Base-by-base conservation (phyloP, 2,329 filamentous ascomycete genomes). In the Apiospora malaysiana region DNA sequence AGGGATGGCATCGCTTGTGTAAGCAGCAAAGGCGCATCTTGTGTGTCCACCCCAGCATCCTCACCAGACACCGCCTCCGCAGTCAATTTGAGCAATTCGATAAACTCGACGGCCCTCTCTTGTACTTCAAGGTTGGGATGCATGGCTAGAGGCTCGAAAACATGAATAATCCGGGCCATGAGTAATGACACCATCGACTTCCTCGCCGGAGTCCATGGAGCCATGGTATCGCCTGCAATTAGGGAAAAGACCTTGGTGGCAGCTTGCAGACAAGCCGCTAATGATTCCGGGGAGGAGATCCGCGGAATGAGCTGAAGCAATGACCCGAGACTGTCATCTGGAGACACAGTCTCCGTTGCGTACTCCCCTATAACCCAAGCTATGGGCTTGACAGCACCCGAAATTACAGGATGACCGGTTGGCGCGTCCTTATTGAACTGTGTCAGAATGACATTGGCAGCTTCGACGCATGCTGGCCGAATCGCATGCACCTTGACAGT, bases 121-220 rank as follows among this genome's bases (percentile, higher is more conserved):
- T 99, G 96, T 4, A 99, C 94, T 79, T 99, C 96, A 1, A 99
- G 86, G 76, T 91, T 94, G 0, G 95, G 95, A 79, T 98, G 94
- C 51, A 91, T 86, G 0, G 91, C 90, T 21, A 98, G 82, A 0
- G 91, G 89, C 76, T 98, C 95, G 27, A 97, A 84, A 66, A 93
- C 92, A 79, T 96, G 90, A 25, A 97, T 89, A 8, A 98, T 90
- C 1, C 94, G 90, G 40, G 93, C 92, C 82, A 97, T 90, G 32
- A 97, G 85, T 4, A 98, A 87, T 10, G 92, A 90, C 45, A 93
- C 90, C 73, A 90, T 90, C 0, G 92, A 91, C 79, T 94, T 95
- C 70, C 92, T 87, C 77, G 92, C 90, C 0, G 89, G 80, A 12
- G 91, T 93, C 94, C 94, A 98, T 0, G 86, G 83, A 32, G 87